Evolutionary conservation across 495 filamentous ascomycete species (phyloP).

Genomic region (Rhypophila decipiens): DNA sequence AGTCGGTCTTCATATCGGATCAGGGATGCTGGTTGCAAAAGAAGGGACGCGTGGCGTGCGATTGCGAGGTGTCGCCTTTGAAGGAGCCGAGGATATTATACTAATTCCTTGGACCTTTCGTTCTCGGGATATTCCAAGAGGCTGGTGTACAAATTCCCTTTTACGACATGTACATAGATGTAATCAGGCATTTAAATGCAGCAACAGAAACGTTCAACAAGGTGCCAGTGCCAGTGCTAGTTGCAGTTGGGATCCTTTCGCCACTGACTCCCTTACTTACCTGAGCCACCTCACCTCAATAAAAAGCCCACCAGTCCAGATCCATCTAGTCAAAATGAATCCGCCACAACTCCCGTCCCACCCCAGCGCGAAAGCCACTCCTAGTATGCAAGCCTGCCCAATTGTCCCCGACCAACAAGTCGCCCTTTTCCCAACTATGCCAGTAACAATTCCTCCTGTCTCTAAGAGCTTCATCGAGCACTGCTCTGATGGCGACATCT

Average conservation of each 20-base stretch:
- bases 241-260: no score
- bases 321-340: conserved; percentile 44
- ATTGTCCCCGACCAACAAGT: conserved; percentile 52
- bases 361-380: conserved; percentile 36
- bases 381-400: conserved; percentile 46
- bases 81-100: conserved; percentile 26
- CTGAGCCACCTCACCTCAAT: no score
- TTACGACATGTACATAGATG: no score
- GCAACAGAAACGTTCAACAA: no score
- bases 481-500: conserved; percentile 9
- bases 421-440: conserved; percentile 48
- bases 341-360: conserved; percentile 45
- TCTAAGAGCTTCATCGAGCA: conserved; percentile 33
- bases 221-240: no score
- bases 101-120: no score
- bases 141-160: no score
- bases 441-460: conserved; percentile 44
- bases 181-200: no score
- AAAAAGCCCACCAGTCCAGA: no score
- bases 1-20: conserved; percentile 52
- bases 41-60: conserved; percentile 33
- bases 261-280: no score
- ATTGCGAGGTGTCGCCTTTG: conserved; percentile 23
- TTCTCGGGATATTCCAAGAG: no score
- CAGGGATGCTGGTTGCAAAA: conserved; percentile 59